A percentile compares a stretch with the other conserved stretches of the same genome.
These are phyloP conservation scores for Taxillus chinensis DNA, from an alignment of 164 flowering plant species.

Conservation along the genomic window DNA sequence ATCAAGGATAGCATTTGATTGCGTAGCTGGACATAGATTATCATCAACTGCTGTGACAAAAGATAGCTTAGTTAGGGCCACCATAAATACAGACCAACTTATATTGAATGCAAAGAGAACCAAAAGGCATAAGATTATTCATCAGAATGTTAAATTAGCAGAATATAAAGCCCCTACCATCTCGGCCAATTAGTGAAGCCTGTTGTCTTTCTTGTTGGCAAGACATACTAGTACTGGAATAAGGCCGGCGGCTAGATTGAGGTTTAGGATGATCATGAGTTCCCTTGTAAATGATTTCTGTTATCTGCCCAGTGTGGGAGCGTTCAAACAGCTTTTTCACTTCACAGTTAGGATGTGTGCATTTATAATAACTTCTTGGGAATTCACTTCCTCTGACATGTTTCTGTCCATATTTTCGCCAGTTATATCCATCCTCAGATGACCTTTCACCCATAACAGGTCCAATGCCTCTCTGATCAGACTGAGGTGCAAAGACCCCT, in stretches of 20 bases:
- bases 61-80: conserved; percentile 23
- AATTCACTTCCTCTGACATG: conserved; percentile 70
- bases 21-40: conserved; percentile 16
- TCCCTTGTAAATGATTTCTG: conserved; percentile 69
- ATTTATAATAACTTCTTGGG: conserved; percentile 73
- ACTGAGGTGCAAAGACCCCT: conserved; percentile 12
- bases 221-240: conserved; percentile 34
- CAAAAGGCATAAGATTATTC: background rate
- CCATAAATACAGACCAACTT: conserved; percentile 23
- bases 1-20: conserved; percentile 18
- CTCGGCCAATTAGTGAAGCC: conserved; percentile 25
- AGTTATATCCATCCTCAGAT: conserved; percentile 70
- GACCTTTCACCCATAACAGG: conserved; percentile 28
- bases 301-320: conserved; percentile 62
- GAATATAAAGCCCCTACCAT: conserved; percentile 23
- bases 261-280: conserved; percentile 85
- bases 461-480: conserved; percentile 35
- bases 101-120: conserved; percentile 15
- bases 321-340: conserved; percentile 77
- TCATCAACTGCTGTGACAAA: conserved; percentile 34
- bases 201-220: conserved; percentile 45
- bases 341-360: conserved; percentile 76
- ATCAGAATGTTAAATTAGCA: background rate
- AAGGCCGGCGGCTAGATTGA: conserved; percentile 45
- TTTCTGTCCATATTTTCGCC: conserved; percentile 83